These are phyloP conservation scores for Durusdinium trenchii DNA, from an alignment of 73 alveolate species.

Conservation along the genomic window DNA sequence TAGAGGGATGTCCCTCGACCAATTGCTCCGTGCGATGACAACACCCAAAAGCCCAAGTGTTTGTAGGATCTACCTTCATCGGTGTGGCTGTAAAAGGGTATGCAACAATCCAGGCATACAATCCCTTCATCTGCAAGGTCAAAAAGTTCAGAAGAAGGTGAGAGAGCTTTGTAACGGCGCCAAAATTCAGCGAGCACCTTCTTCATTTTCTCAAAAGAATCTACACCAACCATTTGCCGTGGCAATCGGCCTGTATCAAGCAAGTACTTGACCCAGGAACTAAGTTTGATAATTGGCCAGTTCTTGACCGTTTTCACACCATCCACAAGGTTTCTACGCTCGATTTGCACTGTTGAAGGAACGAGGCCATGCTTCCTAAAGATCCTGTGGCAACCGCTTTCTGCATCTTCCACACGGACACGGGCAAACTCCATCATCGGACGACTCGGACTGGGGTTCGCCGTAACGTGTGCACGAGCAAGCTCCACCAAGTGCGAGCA, in stretches of 20 bases:
- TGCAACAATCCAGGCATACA: neutral
- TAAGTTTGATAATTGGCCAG: neutral
- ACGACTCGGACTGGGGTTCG: neutral
- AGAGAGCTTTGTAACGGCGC: neutral
- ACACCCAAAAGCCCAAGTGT: neutral
- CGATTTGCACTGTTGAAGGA: neutral
- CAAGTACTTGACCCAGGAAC: neutral
- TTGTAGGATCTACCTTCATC: conserved; percentile 27
- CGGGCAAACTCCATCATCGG: neutral
- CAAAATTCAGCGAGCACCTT: neutral
- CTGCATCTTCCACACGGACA: neutral
- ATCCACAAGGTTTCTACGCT: neutral
- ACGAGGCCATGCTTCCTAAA: neutral
- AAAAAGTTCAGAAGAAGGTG: neutral
- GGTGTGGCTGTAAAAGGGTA: neutral
- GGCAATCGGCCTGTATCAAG: neutral
- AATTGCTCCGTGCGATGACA: neutral
- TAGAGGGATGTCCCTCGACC: neutral
- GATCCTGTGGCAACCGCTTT: neutral
- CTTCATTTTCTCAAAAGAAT: neutral
- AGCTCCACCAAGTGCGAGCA: conserved; percentile 41
- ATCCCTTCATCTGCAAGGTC: neutral
- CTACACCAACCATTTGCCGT: neutral
- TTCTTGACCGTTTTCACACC: neutral
- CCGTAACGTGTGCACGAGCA: neutral